Evolutionary conservation across 2,329 filamentous ascomycete species (phyloP).

Genomic region (Aspergillus pseudoviridinutans): DNA sequence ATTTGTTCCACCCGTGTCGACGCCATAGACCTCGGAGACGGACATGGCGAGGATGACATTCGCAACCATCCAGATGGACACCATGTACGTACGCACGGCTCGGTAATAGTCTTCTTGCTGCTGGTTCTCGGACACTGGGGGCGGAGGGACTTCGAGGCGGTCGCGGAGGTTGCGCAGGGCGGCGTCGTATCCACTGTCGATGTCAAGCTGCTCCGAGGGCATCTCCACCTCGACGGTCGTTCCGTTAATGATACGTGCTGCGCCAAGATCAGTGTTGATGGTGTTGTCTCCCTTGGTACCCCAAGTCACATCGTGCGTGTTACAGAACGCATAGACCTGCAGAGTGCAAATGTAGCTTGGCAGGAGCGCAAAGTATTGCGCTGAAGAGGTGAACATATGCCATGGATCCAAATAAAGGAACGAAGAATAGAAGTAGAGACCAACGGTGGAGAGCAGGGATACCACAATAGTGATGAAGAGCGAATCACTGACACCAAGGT

Average conservation of each 20-base stretch:
- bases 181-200: slow-evolving; percentile 96
- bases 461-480: slow-evolving; percentile 94
- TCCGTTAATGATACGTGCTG: slow-evolving; percentile 71
- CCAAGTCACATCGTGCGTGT: slow-evolving; percentile 98
- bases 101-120: slow-evolving; percentile 98
- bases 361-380: slow-evolving; percentile 88
- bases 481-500: slow-evolving; percentile 69
- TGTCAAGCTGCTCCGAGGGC: slow-evolving; percentile 96
- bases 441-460: slow-evolving; percentile 80
- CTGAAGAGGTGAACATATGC: slow-evolving; percentile 94
- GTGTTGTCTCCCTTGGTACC: slow-evolving; percentile 98
- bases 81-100: slow-evolving; percentile 96
- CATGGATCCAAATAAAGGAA: slow-evolving; percentile 96
- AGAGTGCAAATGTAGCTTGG: slow-evolving; percentile 95
- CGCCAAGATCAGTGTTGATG: slow-evolving; percentile 84
- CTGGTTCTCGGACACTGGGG: slow-evolving; percentile 66
- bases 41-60: slow-evolving; percentile 94
- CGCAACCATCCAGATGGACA: slow-evolving; percentile 86
- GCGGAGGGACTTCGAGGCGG: slow-evolving; percentile 71
- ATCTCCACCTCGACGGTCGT: slow-evolving; percentile 91
- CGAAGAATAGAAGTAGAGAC: slow-evolving; percentile 93
- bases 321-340: slow-evolving; percentile 98
- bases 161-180: slow-evolving; percentile 94
- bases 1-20: slow-evolving; percentile 70
- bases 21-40: slow-evolving; percentile 78